Percentiles rank a stretch among this genome's conserved stretches.
Evolutionary conservation across 2,329 filamentous ascomycete genomes (phyloP).

Genomic region (Calonectria leucothoes): DNA sequence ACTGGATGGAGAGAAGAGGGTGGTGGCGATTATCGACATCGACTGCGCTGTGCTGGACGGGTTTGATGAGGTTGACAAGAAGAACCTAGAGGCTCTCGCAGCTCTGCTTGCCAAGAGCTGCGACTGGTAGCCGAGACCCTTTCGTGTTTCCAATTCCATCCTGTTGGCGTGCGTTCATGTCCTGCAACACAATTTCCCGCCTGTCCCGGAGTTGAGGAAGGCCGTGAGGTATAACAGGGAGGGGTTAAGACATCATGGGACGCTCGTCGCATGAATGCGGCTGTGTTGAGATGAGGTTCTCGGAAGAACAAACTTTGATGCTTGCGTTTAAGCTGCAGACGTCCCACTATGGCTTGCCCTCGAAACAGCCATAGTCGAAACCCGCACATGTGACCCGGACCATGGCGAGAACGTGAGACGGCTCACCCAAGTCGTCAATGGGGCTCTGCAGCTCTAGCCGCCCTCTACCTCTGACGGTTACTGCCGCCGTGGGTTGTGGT

Average conservation of each 20-base stretch:
- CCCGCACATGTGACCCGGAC: slow-evolving; percentile 21
- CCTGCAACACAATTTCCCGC: neutral
- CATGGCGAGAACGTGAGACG: slow-evolving; percentile 28
- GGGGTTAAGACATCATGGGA: neutral
- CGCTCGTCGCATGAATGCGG: neutral
- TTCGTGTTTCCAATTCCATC: neutral
- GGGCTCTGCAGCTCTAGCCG: slow-evolving; percentile 15
- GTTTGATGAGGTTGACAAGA: slow-evolving; percentile 76
- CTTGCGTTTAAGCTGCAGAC: neutral
- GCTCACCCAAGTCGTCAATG: slow-evolving; percentile 15
- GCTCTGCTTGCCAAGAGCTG: slow-evolving; percentile 68
- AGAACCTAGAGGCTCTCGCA: slow-evolving; percentile 74
- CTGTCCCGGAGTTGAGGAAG: neutral
- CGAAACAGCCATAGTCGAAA: slow-evolving; percentile 29
- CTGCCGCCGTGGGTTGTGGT: slow-evolving; percentile 7
- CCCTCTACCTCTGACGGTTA: slow-evolving; percentile 23
- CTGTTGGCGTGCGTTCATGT: neutral
- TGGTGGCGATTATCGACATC: slow-evolving; percentile 83
- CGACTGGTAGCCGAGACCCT: slow-evolving; percentile 66
- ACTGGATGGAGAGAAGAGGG: slow-evolving; percentile 50
- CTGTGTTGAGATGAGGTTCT: slow-evolving; percentile 8
- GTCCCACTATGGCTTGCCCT: slow-evolving; percentile 22
- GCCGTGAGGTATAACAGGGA: neutral
- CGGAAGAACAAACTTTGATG: neutral
- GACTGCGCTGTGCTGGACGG: slow-evolving; percentile 77